Conservation (phyloP, 257 asterid genomes). For the Solanum pennellii region DNA sequence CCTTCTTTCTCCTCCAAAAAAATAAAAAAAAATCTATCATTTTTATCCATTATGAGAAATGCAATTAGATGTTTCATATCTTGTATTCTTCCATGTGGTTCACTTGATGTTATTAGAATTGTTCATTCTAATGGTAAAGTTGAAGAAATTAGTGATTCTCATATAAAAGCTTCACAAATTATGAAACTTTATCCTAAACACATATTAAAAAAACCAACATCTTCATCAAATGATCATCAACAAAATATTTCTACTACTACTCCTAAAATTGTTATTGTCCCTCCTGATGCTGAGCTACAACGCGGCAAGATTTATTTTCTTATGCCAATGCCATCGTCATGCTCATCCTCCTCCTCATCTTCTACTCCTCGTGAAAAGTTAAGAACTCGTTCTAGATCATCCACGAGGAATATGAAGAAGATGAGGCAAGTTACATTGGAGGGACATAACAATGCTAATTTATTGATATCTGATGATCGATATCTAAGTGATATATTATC, state of each 20-base stretch:
- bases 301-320: slow-evolving; percentile 96
- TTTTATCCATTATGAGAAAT: slow-evolving; percentile 36
- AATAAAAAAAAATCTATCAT: not conserved
- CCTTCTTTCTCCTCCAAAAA: not conserved
- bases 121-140: slow-evolving; percentile 82
- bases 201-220: slow-evolving; percentile 66
- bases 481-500: slow-evolving; percentile 64
- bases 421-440: slow-evolving; percentile 2
- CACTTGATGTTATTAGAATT: slow-evolving; percentile 83
- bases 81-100: slow-evolving; percentile 97
- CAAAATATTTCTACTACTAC: slow-evolving; percentile 28
- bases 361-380: slow-evolving; percentile 5
- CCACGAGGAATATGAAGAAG: slow-evolving; percentile 23
- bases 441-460: not conserved
- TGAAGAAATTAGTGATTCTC: slow-evolving; percentile 53
- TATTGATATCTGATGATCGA: slow-evolving; percentile 42
- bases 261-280: slow-evolving; percentile 58
- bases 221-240: slow-evolving; percentile 9
- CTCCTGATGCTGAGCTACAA: slow-evolving; percentile 72
- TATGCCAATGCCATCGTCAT: slow-evolving; percentile 38
- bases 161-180: slow-evolving; percentile 64
- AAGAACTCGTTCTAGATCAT: not conserved
- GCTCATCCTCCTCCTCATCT: slow-evolving; percentile 1
- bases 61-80: slow-evolving; percentile 84
- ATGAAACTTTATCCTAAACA: slow-evolving; percentile 78